Conservation (phyloP, 2,329 filamentous ascomycete species). For the Grosmannia serpens region DNA sequence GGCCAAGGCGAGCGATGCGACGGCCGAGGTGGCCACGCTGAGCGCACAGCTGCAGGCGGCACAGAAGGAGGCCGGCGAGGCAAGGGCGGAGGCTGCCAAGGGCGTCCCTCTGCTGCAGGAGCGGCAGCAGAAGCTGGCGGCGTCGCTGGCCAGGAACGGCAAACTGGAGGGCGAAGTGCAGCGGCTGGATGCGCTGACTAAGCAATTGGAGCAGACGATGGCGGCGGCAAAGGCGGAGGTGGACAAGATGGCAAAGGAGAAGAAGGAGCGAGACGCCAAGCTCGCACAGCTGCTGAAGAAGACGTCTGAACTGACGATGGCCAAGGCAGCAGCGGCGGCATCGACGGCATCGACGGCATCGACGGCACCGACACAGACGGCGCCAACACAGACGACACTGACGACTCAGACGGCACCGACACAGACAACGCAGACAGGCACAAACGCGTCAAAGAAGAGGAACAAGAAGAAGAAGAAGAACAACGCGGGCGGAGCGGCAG, state of each 20-base stretch:
- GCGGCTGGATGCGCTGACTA: conserved; percentile 24
- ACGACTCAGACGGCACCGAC: conserved; percentile 1
- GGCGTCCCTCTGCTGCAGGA: background rate
- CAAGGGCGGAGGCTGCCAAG: background rate
- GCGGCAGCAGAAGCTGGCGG: conserved; percentile 15
- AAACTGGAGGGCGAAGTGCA: conserved; percentile 30
- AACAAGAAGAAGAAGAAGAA: conserved; percentile 82
- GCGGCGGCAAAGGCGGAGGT: conserved; percentile 31
- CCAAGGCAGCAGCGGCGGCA: background rate
- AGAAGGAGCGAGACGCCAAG: conserved; percentile 2
- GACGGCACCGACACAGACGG: background rate
- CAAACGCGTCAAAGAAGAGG: conserved; percentile 46
- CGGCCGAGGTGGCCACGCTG: conserved; percentile 17
- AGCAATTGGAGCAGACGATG: conserved; percentile 31
- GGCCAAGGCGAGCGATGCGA: conserved; percentile 20
- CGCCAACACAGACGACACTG: background rate
- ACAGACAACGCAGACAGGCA: background rate
- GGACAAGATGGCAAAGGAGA: conserved; percentile 26
- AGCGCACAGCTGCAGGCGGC: conserved; percentile 19
- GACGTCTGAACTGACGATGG: background rate
- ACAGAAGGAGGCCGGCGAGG: background rate
- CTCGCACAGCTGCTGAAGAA: conserved; percentile 5
- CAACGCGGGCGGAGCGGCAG: conserved; percentile 20
- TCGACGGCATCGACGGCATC: conserved; percentile 4
- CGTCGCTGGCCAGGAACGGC: conserved; percentile 21